Conservation (phyloP, 78 protist species). For the Protostelium mycophagum region DNA sequence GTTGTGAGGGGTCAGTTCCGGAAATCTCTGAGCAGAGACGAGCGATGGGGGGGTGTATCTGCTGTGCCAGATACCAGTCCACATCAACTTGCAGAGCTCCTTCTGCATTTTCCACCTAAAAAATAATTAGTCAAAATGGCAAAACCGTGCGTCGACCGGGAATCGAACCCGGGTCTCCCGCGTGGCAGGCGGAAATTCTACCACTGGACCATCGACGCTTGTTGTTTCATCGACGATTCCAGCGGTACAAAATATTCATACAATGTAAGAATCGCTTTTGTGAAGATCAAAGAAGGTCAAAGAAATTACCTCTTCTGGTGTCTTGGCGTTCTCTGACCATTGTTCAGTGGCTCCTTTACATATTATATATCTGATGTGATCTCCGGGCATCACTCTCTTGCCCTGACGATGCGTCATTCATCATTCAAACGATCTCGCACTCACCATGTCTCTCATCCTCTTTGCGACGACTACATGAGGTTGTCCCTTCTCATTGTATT, state of each 20-base stretch:
- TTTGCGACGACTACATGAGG: constrained; percentile 95
- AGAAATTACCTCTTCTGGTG: not conserved
- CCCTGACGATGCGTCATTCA: constrained; percentile 46
- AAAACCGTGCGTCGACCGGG: too few species aligned
- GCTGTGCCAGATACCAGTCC: constrained; percentile 56
- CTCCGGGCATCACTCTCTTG: constrained; percentile 72
- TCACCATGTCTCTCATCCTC: not conserved
- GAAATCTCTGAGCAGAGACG: constrained; percentile 16
- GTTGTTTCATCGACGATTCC: too few species aligned
- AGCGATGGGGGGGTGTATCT: constrained; percentile 41
- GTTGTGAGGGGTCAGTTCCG: not conserved
- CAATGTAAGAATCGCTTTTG: too few species aligned
- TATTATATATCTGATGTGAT: constrained; percentile 89
- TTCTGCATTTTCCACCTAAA: not conserved
- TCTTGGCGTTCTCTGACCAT: constrained; percentile 33
- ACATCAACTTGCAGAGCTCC: constrained; percentile 14
- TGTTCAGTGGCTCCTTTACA: constrained; percentile 35
- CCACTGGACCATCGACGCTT: too few species aligned
- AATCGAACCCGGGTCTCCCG: too few species aligned
- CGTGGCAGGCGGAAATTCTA: too few species aligned
- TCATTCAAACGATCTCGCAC: constrained; percentile 14
- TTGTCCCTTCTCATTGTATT: constrained; percentile 87
- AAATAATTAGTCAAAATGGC: too few species aligned
- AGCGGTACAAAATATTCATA: too few species aligned
- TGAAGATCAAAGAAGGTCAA: not conserved